These are phyloP conservation scores for Hebeloma cylindrosporum DNA, from an alignment of 768 basidiomycete genomes.

Conservation along the genomic window DNA sequence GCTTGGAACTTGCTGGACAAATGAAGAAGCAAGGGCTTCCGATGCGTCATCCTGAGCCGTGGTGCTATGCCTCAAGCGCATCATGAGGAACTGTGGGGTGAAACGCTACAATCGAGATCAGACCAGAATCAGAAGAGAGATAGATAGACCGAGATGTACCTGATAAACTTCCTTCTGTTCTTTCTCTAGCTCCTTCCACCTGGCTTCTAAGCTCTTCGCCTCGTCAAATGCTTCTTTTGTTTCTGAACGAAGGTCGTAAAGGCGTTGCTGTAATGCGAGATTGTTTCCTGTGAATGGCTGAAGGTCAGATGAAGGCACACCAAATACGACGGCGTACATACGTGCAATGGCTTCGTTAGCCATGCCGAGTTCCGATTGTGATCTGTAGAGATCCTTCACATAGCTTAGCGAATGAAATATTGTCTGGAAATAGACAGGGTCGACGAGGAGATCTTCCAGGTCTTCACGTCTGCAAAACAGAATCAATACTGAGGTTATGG, in stretches of 20 bases:
- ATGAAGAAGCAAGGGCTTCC: conserved; percentile 79
- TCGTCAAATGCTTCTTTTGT: conserved; percentile 88
- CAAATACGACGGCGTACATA: conserved; percentile 38
- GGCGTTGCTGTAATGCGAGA: conserved; percentile 67
- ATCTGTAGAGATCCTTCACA: conserved; percentile 73
- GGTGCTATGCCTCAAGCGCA: conserved; percentile 84
- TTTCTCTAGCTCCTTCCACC: conserved; percentile 86
- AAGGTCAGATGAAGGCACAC: conserved; percentile 6
- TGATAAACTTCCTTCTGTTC: conserved; percentile 90
- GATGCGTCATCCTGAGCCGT: conserved; percentile 90
- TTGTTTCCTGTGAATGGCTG: conserved; percentile 68
- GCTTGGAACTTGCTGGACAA: conserved; percentile 62
- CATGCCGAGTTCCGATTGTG: conserved; percentile 74
- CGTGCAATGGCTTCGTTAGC: conserved; percentile 88
- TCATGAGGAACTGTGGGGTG: conserved; percentile 82
- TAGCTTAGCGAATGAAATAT: conserved; percentile 75
- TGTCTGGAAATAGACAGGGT: conserved; percentile 85
- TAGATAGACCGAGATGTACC: conserved; percentile 39
- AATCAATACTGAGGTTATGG: not conserved
- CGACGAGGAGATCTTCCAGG: conserved; percentile 83
- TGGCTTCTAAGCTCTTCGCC: conserved; percentile 74
- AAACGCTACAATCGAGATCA: conserved; percentile 65
- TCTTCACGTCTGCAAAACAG: conserved; percentile 67
- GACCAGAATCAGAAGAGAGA: not conserved
- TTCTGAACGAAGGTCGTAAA: conserved; percentile 75